Evolutionary conservation across 1,284 basidiomycete species (phyloP).

Genomic region (Puccinia coronata): DNA sequence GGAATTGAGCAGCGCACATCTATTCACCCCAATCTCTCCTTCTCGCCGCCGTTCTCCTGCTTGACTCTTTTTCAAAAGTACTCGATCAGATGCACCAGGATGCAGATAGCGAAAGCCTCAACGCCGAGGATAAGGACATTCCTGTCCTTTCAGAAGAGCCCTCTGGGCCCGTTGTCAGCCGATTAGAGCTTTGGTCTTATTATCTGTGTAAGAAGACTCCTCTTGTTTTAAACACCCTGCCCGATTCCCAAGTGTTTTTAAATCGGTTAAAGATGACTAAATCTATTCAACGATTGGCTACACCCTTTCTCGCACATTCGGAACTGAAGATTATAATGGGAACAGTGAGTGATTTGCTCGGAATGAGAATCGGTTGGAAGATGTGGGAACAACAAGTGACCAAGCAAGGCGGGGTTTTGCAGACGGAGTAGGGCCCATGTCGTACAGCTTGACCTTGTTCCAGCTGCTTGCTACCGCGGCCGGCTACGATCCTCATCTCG

Average conservation of each 20-base stretch:
- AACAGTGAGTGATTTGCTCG: constrained; percentile 44
- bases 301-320: not conserved
- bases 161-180: not conserved
- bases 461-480: constrained; percentile 39
- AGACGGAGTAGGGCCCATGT: constrained; percentile 48
- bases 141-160: not conserved
- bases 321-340: constrained; percentile 45
- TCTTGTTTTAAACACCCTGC: not conserved
- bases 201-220: constrained; percentile 41
- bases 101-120: not conserved
- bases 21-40: not conserved
- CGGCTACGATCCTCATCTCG: constrained; percentile 44
- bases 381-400: not conserved
- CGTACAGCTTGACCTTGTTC: constrained; percentile 44
- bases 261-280: no score
- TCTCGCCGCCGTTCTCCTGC: not conserved
- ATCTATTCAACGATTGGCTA: not conserved
- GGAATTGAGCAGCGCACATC: no score
- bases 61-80: not conserved
- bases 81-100: constrained; percentile 24
- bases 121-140: not conserved
- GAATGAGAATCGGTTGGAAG: not conserved
- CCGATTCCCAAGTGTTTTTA: no score
- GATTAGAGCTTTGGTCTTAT: constrained; percentile 46
- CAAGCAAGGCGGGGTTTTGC: not conserved